Evolutionary conservation across 2,329 filamentous ascomycete genomes (phyloP), one percentile per base, ranked within the genome.

Genomic region (Aspergillus novoparasiticus): DNA sequence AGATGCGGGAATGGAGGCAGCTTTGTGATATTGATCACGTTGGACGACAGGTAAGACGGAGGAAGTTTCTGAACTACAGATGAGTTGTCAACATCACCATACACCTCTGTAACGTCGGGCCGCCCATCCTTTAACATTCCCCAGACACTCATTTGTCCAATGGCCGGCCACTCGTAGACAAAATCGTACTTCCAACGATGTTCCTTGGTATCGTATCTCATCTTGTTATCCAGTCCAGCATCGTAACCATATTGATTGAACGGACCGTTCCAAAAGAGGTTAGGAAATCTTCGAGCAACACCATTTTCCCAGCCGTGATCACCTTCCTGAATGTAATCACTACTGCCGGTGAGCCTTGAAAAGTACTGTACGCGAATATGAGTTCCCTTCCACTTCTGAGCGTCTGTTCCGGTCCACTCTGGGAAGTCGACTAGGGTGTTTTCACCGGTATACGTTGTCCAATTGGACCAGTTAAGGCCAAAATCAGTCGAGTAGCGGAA

Each of bases 231-330:
- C 26, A 89, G 71, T 3, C 88, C 88, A 26, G 82, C 80, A 70
- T 90, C 88, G 69, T 84, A 90, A 19, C 88, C 87, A 69, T 85
- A 90, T 64, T 86, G 80, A 69, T 90, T 90, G 75, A 84, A 89
- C 0, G 82, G 80, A 1, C 88, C 88, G 57, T 89, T 86, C 54
- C 86, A 82, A 70, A 85, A 88, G 14, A 90, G 74, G 72, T 90
- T 87, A 5, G 88, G 88, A 69, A 86, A 88, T 32, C 85, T 81
- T 56, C 87, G 80, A 10, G 79, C 75, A 6, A 75, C 72, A 9
- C 72, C 76, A 41, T 76, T 21, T 6, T 55, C 16, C 51, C 51
- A 78, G 30, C 74, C 78, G n/a, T 83, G 68, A 73, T 90, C 87
- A 48, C 83, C 85, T 68, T 90, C 84, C 70, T 89, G 86, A 10